phyloP scores from a whole-genome alignment of 2,329 filamentous ascomycete species.

The Paecilomyces niveus region DNA sequence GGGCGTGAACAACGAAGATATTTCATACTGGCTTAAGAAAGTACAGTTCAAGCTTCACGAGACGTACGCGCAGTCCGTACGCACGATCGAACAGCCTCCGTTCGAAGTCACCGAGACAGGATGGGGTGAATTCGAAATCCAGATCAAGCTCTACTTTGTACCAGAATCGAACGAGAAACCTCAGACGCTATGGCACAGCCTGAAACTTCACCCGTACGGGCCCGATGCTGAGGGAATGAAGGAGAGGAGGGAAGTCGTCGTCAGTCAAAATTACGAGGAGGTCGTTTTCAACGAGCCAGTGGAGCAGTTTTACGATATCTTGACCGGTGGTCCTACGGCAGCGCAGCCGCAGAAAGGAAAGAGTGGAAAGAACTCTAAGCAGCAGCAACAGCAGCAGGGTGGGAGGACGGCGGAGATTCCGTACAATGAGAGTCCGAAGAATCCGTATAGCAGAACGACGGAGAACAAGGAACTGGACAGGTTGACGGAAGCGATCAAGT shows the following conservation, averaged over 20 bases:
- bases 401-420: constrained; percentile 71
- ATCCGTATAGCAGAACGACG: constrained; percentile 66
- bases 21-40: constrained; percentile 92
- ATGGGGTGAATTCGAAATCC: constrained; percentile 97
- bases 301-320: constrained; percentile 79
- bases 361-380: constrained; percentile 49
- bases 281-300: constrained; percentile 97
- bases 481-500: constrained; percentile 54
- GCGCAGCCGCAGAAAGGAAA: constrained; percentile 47
- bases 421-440: constrained; percentile 56
- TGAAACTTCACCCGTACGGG: constrained; percentile 86
- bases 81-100: constrained; percentile 72
- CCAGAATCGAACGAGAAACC: constrained; percentile 86
- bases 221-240: constrained; percentile 67
- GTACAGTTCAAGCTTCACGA: constrained; percentile 98
- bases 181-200: constrained; percentile 87
- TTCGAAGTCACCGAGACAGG: constrained; percentile 89
- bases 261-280: constrained; percentile 82
- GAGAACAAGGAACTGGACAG: constrained; percentile 61
- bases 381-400: constrained; percentile 41
- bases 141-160: constrained; percentile 89
- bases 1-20: constrained; percentile 79
- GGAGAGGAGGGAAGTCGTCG: constrained; percentile 57
- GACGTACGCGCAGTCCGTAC: constrained; percentile 84
- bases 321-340: constrained; percentile 62